phyloP scores from a whole-genome alignment of 805 yeast genomes.

The Grigorovia transvaalensis region DNA sequence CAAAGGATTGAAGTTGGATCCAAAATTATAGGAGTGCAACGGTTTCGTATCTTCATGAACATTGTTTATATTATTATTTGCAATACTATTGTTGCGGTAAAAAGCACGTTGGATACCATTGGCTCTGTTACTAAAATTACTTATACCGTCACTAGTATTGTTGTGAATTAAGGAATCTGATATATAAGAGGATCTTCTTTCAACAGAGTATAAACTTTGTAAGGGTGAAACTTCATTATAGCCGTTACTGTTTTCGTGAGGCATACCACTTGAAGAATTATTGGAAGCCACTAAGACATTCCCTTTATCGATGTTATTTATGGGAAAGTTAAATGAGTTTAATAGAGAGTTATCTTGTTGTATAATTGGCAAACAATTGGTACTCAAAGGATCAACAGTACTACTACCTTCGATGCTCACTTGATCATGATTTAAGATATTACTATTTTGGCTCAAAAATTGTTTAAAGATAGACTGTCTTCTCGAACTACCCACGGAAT shows the following conservation, averaged over 20 bases:
- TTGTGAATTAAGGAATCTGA: constrained; percentile 48
- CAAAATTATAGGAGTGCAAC: too few species aligned
- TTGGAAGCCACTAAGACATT: neutral
- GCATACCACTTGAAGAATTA: neutral
- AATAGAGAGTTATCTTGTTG: neutral
- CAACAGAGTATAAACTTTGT: constrained; percentile 21
- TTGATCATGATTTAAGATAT: neutral
- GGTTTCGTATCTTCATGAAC: neutral
- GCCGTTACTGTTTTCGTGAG: neutral
- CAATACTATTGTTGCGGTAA: neutral
- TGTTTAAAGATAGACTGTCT: constrained; percentile 11
- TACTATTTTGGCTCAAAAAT: neutral
- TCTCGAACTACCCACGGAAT: constrained; percentile 1
- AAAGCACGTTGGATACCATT: neutral
- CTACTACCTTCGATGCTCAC: neutral
- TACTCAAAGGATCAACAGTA: neutral
- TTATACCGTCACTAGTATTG: constrained; percentile 1
- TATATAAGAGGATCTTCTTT: constrained; percentile 66
- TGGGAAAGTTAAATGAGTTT: neutral
- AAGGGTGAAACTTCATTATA: neutral
- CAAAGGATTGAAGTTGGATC: too few species aligned
- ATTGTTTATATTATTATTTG: neutral
- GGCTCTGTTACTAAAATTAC: neutral
- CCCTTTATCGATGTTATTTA: neutral
- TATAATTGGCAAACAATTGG: neutral